Conservation (phyloP, 164 flowering plant genomes). For the Annona cherimola region DNA sequence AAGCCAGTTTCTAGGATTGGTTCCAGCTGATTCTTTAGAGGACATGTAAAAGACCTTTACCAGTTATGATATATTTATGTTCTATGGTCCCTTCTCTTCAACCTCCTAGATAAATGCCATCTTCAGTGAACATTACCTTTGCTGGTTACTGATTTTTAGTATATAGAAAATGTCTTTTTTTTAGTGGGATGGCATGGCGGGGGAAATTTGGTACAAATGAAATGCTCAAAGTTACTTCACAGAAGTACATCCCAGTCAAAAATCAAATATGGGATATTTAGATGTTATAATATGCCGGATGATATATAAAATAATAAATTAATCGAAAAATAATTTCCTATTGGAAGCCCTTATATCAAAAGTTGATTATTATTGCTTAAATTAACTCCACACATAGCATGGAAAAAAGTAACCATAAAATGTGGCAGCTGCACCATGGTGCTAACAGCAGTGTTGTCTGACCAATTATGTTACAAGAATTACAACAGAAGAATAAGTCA, state of each 20-base stretch:
- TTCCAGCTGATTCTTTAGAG: too few relatives aligned
- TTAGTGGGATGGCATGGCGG: too few relatives aligned
- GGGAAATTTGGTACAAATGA: too few relatives aligned
- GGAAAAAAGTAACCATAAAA: background rate
- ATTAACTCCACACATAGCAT: background rate
- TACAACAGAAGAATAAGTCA: background rate
- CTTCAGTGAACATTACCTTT: too few relatives aligned
- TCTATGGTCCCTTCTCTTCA: too few relatives aligned
- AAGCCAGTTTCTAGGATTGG: too few relatives aligned
- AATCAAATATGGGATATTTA: background rate
- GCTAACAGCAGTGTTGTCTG: background rate
- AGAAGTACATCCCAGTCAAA: background rate
- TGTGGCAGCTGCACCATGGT: background rate
- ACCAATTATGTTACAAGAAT: background rate
- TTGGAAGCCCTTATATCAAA: background rate
- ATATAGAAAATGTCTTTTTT: too few relatives aligned
- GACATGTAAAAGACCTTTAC: too few relatives aligned
- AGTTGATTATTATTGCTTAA: background rate
- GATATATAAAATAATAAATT: too few relatives aligned
- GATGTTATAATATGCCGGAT: background rate
- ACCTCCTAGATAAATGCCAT: too few relatives aligned
- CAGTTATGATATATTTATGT: too few relatives aligned
- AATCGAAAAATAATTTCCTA: background rate
- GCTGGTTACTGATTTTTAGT: too few relatives aligned
- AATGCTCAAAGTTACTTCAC: background rate